Evolutionary conservation across 139 green algal genomes (phyloP).

Genomic region (Picochlorum sp.): DNA sequence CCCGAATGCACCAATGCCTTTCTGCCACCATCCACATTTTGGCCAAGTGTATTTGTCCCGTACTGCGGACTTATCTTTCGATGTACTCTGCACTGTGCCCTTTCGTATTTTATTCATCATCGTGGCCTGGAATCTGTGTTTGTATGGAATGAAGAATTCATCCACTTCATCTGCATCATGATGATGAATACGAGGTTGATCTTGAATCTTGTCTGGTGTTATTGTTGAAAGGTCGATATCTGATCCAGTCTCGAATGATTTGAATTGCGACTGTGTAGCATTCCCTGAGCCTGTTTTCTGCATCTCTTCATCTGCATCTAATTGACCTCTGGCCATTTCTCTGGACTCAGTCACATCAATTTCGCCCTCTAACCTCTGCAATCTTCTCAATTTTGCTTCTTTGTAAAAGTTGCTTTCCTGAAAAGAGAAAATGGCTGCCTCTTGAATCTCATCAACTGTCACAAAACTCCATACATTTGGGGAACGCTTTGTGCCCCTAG

Average conservation of each 20-base stretch:
- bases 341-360: neutral
- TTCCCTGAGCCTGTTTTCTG: too few relatives aligned
- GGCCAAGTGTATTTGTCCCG: slow-evolving; percentile 34
- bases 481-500: neutral
- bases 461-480: slow-evolving; percentile 20
- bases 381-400: neutral
- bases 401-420: neutral
- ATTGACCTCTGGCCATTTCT: neutral
- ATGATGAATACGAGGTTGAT: too few relatives aligned
- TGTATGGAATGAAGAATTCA: too few relatives aligned
- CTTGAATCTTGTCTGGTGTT: too few relatives aligned
- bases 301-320: neutral
- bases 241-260: too few relatives aligned
- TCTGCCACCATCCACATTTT: slow-evolving; percentile 16
- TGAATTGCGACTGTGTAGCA: too few relatives aligned
- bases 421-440: slow-evolving; percentile 9
- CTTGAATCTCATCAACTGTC: slow-evolving; percentile 9
- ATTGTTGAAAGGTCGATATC: too few relatives aligned
- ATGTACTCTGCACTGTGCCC: neutral
- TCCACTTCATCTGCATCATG: too few relatives aligned
- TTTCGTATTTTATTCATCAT: neutral
- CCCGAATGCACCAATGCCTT: slow-evolving; percentile 18
- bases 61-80: neutral
- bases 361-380: neutral
- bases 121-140: neutral